Evolutionary conservation across 306 rosid genomes (phyloP), one percentile per base, ranked within the genome.

Genomic region (Lathyrus tuberosus): DNA sequence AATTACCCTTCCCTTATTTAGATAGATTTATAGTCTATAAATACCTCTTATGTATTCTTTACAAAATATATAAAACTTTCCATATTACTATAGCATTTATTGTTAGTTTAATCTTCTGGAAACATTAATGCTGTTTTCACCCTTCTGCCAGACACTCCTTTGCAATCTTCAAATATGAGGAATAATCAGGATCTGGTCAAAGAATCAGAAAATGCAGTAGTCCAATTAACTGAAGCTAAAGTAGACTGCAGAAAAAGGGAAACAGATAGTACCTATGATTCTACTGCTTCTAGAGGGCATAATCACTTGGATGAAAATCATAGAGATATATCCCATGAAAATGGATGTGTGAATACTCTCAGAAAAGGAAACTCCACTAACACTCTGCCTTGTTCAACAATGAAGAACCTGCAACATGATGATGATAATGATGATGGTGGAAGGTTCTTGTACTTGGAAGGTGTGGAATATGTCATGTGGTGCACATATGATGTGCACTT

Each of bases 401-500:
- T 59, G 68, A 65, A 56, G 71, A 81, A 78, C 38, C 84, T 74
- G 8, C 79, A 77, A 54, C 70, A 82, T 76, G 73, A 82, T 56
- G 65, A 75, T 51, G 63, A 89, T 48, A 93, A 94, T 72, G 64
- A 89, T 56, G 96, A 94, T 70, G 99, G 83, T 5, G 99, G 99
- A 67, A 88, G 99, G 76, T 94, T 94, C 76, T 85, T 94, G 70
- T 94, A 94, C 84, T 84, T 94, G 87, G 99, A 94, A 86, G 99
- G 99, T 31, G 89, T 94, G 54, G 99, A 94, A 74, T 94, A 94
- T 78, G 73, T 91, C 70, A 91, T 94, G 99, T 94, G 99, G 99
- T 84, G 90, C 88, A 94, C 99, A 22, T 94, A 94, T 81, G 99
- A 94, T 51, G 99, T 94, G 53, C 99, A 94, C 82, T 94, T 94